phyloP scores from a whole-genome alignment of 768 basidiomycete species.

The Myochromella boudieri region DNA sequence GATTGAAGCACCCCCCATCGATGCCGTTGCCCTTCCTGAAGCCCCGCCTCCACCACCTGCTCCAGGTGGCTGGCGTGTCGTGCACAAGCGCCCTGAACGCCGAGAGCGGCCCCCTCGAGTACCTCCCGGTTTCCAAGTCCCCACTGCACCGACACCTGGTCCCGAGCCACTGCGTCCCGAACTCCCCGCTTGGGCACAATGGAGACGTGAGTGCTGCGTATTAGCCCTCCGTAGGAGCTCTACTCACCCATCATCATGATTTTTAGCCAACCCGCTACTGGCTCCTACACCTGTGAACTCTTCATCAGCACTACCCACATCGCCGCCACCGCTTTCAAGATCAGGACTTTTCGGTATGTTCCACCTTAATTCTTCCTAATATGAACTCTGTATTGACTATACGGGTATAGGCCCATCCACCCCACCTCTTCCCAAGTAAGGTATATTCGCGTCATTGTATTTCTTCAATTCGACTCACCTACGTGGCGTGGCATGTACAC shows the following conservation, averaged over 20 bases:
- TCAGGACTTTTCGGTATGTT: conserved; percentile 2
- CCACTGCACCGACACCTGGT: conserved; percentile 37
- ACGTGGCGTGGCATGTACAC: too few species aligned
- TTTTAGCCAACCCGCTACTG: conserved; percentile 14
- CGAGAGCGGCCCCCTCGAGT: conserved; percentile 37
- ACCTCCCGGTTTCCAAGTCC: conserved; percentile 40
- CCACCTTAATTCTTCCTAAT: not conserved
- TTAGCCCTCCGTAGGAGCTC: too few species aligned
- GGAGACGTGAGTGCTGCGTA: conserved; percentile 11
- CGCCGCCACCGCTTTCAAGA: conserved; percentile 6
- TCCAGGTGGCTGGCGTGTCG: conserved; percentile 73
- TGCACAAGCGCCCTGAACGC: conserved; percentile 62
- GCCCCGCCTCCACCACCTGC: conserved; percentile 48
- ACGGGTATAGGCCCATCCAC: not conserved
- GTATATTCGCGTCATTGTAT: too few species aligned
- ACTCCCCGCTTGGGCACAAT: conserved; percentile 76
- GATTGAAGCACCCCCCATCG: conserved; percentile 36
- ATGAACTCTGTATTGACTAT: not conserved
- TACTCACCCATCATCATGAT: not conserved
- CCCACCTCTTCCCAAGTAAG: too few species aligned
- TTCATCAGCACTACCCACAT: not conserved
- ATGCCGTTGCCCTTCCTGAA: conserved; percentile 43
- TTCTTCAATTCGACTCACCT: too few species aligned
- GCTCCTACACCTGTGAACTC: conserved; percentile 13
- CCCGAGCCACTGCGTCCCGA: conserved; percentile 51